phyloP scores from a whole-genome alignment of 108 stramenopile genomes.

The Phaeodactylum tricornutum region DNA sequence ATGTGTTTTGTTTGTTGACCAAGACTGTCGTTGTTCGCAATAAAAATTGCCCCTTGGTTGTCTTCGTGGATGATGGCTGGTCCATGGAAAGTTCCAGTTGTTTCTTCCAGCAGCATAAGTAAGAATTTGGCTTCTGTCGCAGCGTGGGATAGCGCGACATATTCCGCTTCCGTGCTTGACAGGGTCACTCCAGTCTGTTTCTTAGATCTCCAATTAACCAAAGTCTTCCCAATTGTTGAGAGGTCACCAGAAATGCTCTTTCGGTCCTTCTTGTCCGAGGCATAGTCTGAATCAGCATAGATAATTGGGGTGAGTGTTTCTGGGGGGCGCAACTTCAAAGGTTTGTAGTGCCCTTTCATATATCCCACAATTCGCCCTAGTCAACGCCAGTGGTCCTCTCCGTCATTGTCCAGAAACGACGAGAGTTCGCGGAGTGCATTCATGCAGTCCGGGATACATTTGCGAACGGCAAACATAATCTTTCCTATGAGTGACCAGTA shows the following conservation, averaged over 20 bases:
- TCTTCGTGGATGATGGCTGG: constrained; percentile 10
- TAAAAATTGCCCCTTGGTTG: constrained; percentile 15
- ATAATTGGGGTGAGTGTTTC: not conserved
- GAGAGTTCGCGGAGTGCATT: constrained; percentile 8
- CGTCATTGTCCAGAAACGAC: not conserved
- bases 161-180: constrained; percentile 14
- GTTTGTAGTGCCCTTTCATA: not conserved
- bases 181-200: constrained; percentile 7
- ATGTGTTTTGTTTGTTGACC: constrained; percentile 20
- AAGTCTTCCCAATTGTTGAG: constrained; percentile 15
- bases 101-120: constrained; percentile 13
- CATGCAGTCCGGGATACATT: constrained; percentile 1
- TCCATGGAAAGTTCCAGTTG: not conserved
- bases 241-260: constrained; percentile 11
- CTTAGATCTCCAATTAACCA: not conserved
- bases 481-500: constrained; percentile 10
- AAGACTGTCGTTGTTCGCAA: constrained; percentile 10
- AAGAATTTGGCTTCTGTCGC: constrained; percentile 15
- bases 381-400: constrained; percentile 8
- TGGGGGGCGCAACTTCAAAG: constrained; percentile 6
- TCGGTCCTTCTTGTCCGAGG: constrained; percentile 6
- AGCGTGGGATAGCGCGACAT: constrained; percentile 1
- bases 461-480: constrained; percentile 1
- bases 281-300: constrained; percentile 10
- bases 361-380: constrained; percentile 7